Percentiles rank a stretch among this genome's conserved stretches.
phyloP scores from a whole-genome alignment of 2,329 filamentous ascomycete genomes.

The Claviceps sp. region DNA sequence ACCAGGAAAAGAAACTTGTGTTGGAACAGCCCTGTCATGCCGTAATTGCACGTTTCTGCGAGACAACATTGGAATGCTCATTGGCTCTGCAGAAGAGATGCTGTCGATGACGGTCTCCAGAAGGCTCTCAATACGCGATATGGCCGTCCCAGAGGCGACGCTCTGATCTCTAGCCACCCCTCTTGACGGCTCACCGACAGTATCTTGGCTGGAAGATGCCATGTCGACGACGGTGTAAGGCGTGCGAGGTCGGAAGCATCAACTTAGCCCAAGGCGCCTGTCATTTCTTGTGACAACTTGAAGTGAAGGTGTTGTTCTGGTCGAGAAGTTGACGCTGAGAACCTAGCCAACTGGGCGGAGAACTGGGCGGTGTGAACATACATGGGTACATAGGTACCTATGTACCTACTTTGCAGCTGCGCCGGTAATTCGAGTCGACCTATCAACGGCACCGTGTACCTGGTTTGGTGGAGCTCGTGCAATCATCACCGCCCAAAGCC shows the following conservation, averaged over 20 bases:
- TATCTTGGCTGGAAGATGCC: not conserved
- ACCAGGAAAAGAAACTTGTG: conserved; percentile 31
- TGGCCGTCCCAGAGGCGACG: conserved; percentile 1
- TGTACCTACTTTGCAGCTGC: not conserved
- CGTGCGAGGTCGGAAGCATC: not conserved
- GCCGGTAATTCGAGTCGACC: not conserved
- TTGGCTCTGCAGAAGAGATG: conserved; percentile 12
- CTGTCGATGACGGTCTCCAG: conserved; percentile 18
- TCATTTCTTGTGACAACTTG: not conserved
- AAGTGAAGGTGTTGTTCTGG: not conserved
- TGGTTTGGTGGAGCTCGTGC: not conserved
- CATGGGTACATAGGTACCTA: too few relatives aligned
- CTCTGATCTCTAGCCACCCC: not conserved
- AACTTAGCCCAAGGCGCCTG: not conserved
- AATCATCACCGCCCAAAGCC: too few relatives aligned
- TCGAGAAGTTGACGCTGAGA: not conserved
- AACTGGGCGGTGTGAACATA: too few relatives aligned
- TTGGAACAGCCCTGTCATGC: conserved; percentile 1
- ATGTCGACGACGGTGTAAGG: not conserved
- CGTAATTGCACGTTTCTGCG: conserved; percentile 9
- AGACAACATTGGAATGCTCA: conserved; percentile 15
- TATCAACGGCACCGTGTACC: not conserved
- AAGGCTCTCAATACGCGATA: conserved; percentile 20
- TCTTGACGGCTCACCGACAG: not conserved
- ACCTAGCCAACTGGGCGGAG: not conserved